Evolutionary conservation across 139 green algal genomes (phyloP), one percentile per base, ranked within the genome.

Genomic region (Chlorella sp.): DNA sequence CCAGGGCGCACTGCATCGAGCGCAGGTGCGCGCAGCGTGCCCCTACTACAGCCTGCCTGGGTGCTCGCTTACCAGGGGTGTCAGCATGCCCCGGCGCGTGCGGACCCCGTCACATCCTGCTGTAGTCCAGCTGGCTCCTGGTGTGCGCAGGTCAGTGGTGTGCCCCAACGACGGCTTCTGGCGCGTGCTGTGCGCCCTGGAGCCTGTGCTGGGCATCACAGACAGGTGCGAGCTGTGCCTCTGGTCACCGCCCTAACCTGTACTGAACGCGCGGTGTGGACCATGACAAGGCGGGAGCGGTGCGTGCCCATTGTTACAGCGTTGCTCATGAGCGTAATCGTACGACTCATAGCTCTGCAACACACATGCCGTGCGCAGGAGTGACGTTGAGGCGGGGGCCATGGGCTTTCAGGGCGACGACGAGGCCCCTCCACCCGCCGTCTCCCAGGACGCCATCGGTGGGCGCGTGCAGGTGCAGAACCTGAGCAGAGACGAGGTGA

Each of bases 111-210:
- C n/a, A n/a, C n/a, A n/a, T n/a, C n/a, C n/a, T n/a, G n/a, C n/a
- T n/a, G n/a, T n/a, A n/a, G n/a, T n/a, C n/a, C n/a, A n/a, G n/a
- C 42, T 10, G 55, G 55, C 27, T 64, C 14, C 55, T 64, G 55
- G 22, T 64, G 24, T 29, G 27, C 55, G 24, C 55, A 64, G 55
- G 55, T 31, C 14, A 10, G 36, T 87, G 26, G 85, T 92, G 42
- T 78, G 71, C 4, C 76, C 88, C 60, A 96, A 96, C 69, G 82
- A 93, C 29, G 91, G 91, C 59, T 96, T 96, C 79, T 94, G 87
- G 86, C 70, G 77, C 29, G 65, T 72, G 20, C 82, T 96, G 73
- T 92, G 86, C 65, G 85, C 83, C 5, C 83, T 94, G 67, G 89
- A 95, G 76, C 66, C 49, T 5, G 49, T 79, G 34, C 83, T 96